Evolutionary conservation across 768 basidiomycete genomes (phyloP).

Genomic region (Termitomyces titanicus): DNA sequence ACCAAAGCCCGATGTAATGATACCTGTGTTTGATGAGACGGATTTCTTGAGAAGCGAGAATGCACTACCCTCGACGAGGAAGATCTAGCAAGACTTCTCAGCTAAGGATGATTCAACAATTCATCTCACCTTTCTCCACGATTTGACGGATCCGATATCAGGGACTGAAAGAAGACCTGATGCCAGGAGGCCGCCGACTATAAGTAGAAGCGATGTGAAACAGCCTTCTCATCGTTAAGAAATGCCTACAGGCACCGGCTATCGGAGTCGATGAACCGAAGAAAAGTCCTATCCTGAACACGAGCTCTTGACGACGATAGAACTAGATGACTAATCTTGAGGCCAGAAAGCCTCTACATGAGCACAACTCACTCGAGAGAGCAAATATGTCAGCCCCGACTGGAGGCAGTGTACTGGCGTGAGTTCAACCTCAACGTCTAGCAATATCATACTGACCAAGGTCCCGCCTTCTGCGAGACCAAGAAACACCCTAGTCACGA

Average conservation of each 20-base stretch:
- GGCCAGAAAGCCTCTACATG: not conserved
- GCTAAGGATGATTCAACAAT: not conserved
- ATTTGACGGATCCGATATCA: constrained; percentile 27
- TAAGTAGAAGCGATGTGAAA: not conserved
- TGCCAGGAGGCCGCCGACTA: constrained; percentile 35
- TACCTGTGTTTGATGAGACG: constrained; percentile 13
- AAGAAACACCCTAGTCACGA: constrained; percentile 22
- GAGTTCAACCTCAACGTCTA: not conserved
- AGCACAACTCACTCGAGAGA: constrained; percentile 14
- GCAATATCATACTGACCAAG: constrained; percentile 10
- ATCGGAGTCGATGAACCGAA: constrained; percentile 30
- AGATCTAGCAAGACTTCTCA: constrained; percentile 26
- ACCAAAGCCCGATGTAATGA: constrained; percentile 34
- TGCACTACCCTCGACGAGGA: constrained; percentile 35
- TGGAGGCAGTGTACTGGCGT: not conserved
- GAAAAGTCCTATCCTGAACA: constrained; percentile 31
- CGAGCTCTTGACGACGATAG: constrained; percentile 31
- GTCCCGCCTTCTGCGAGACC: constrained; percentile 24
- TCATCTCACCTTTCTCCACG: constrained; percentile 31
- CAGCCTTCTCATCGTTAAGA: not conserved
- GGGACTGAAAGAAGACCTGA: constrained; percentile 31
- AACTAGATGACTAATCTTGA: constrained; percentile 18
- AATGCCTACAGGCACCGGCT: constrained; percentile 30
- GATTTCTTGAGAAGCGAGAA: not conserved
- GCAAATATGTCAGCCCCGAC: constrained; percentile 20